Conservation (phyloP, 139 green algal genomes). For the Picochlorum sp. region DNA sequence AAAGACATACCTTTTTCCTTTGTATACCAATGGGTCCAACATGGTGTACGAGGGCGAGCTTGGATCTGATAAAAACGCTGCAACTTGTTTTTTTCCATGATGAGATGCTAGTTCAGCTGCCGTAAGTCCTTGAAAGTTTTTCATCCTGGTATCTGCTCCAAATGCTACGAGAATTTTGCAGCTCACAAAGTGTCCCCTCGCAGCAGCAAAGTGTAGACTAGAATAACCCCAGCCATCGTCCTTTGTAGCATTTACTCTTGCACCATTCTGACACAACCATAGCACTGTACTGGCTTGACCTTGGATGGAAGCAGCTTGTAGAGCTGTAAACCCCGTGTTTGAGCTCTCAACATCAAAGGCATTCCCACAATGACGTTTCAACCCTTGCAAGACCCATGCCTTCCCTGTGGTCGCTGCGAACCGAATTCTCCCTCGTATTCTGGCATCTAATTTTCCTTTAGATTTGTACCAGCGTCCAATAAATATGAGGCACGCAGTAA, state of each 20-base stretch:
- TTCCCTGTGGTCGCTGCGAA: neutral
- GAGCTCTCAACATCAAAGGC: neutral
- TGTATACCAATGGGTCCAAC: neutral
- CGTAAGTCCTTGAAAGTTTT: neutral
- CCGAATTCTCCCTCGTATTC: neutral
- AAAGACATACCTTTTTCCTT: neutral
- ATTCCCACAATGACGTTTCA: neutral
- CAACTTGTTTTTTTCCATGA: neutral
- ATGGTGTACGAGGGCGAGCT: neutral
- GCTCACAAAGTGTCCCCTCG: neutral
- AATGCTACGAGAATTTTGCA: constrained; percentile 5
- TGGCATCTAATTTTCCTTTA: neutral
- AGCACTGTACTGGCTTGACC: neutral
- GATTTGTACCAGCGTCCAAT: neutral
- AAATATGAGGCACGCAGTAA: too few species aligned
- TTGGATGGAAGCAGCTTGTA: constrained; percentile 1
- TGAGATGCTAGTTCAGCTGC: neutral
- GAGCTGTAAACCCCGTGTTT: constrained; percentile 2
- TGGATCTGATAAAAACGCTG: neutral
- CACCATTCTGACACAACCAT: constrained; percentile 5
- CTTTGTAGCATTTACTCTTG: neutral
- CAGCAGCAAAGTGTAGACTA: constrained; percentile 5
- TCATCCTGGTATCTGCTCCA: neutral
- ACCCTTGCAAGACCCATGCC: neutral
- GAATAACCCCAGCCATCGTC: constrained; percentile 6